Base-by-base conservation (phyloP, 164 flowering plant genomes). In the Malania oleifera region DNA sequence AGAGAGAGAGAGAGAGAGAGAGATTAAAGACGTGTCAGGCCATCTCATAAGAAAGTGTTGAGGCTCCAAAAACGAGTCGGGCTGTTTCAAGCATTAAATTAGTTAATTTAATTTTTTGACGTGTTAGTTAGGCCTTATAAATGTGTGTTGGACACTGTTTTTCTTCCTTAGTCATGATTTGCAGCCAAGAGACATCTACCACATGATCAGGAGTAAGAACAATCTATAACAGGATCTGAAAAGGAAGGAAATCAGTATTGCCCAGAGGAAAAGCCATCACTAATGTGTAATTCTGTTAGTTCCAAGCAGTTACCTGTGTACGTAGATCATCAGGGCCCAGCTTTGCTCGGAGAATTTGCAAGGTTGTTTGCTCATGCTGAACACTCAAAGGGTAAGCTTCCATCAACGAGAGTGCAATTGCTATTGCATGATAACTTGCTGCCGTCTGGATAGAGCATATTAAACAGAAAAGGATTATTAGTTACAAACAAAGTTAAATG, bases 341-440 rank as follows among this genome's bases (percentile, higher is more conserved):
- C 81, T 93, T 93, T 56, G 97, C 82, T 45, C 84, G 74, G 47
- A 93, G 91, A 64, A 93, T 93, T 60, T 82, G 84, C 74, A 93
- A 80, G 63, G 99, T 93, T 57, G 99, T 93, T 63, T 90, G 99
- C 70, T 93, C 99, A 77, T 93, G 99, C 70, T 93, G 99, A 70
- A 93, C 96, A 56, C 99, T 93, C 66, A 93, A 79, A 35, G 97
- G 99, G 58, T 90, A 93, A 46, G 99, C 99, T 79, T 93, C 97
- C 99, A 93, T 93, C 81, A 93, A 76, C 23, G 99, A 93, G 45
- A 93, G 89, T n/a, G 97, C 96, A 70, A 93, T 93, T 44, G 99
- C 99, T 54, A 93, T 93, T 44, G 99, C 99, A 85, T 93, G 99
- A 71, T 90, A 93, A 77, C 99, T 93, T 58, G 99, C 99, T n/a